Conservation (phyloP, 78 protist genomes). For the Cyanophora paradoxa region DNA sequence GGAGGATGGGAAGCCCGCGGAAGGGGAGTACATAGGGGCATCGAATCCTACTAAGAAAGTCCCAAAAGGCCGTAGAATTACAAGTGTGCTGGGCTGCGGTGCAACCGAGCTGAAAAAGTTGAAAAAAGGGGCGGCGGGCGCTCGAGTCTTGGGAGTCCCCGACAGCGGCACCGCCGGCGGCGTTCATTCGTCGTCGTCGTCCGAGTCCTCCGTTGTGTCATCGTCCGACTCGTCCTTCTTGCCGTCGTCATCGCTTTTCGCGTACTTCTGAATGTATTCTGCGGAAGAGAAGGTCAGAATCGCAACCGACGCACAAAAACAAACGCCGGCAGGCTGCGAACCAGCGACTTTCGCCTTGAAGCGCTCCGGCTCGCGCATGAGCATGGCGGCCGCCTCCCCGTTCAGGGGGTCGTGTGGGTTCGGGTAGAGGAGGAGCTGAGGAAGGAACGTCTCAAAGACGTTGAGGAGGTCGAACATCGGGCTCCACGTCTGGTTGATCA, state of each 20-base stretch:
- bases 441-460: constrained; percentile 71
- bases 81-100: too few species aligned
- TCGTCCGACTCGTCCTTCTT: constrained; percentile 14
- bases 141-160: too few species aligned
- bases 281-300: constrained; percentile 1
- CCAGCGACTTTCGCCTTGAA: constrained; percentile 38
- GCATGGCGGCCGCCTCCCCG: constrained; percentile 93
- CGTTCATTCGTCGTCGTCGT: constrained; percentile 14
- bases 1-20: too few species aligned
- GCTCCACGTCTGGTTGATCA: constrained; percentile 95
- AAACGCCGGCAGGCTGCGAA: background rate
- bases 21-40: too few species aligned
- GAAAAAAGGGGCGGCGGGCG: too few species aligned
- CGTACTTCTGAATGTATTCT: constrained; percentile 26
- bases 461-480: constrained; percentile 91
- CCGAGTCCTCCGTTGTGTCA: constrained; percentile 7
- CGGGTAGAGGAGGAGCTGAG: constrained; percentile 91
- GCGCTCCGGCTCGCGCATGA: constrained; percentile 57
- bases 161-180: too few species aligned
- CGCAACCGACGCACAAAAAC: background rate
- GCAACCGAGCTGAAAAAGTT: too few species aligned
- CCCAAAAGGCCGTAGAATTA: too few species aligned
- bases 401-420: constrained; percentile 95
- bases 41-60: too few species aligned
- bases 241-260: background rate